Evolutionary conservation across 2,329 filamentous ascomycete genomes (phyloP), one percentile per base, ranked within the genome.

Genomic region (Stagonosporopsis vannaccii): DNA sequence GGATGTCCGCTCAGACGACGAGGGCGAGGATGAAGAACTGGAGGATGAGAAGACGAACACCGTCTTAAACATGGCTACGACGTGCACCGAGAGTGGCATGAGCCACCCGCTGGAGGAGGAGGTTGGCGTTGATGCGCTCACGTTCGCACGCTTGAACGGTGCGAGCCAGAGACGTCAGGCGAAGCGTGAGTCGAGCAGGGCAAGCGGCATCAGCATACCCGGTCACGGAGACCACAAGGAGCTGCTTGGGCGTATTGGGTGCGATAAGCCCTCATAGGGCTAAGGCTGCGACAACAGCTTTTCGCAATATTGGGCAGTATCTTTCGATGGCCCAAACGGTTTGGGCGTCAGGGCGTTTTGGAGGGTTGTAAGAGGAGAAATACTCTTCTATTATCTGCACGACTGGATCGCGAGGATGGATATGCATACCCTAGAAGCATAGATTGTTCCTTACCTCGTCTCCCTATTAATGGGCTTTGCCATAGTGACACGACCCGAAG

Each of bases 1-100:
- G 61, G 95, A 99, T 71, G 85, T 87, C 17, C 87, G 95, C 52
- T 96, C 91, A 61, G 94, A 97, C 66, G 91, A 92, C 61, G 92
- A 96, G 76, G 89, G 80, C 6, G 90, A 88, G 20, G 50, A 86
- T 22, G 83, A 84, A 17, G 82, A 84, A 13, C 79, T 85, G n/a
- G 80, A 60, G 60, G 68, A 63, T 0, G 57, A 68, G 11, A 60
- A 59, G n/a, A 65, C 61, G 3, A 59, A 52, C 20, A 62, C 60
- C 0, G 60, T 68, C 22, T 49, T 68, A 47, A 69, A 68, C 35
- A 53, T 59, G n/a, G 63, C 65, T 1, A 74, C 73, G 13, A 68
- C 66, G 2, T 71, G 71, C 40, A 59, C 62, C 2, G 73, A 74
- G 33, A 66, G 63, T 28, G 69, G 62, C n/a, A 63, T 69, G 60